Conservation (phyloP, 129 eudicot genomes). For the Centella asiatica region DNA sequence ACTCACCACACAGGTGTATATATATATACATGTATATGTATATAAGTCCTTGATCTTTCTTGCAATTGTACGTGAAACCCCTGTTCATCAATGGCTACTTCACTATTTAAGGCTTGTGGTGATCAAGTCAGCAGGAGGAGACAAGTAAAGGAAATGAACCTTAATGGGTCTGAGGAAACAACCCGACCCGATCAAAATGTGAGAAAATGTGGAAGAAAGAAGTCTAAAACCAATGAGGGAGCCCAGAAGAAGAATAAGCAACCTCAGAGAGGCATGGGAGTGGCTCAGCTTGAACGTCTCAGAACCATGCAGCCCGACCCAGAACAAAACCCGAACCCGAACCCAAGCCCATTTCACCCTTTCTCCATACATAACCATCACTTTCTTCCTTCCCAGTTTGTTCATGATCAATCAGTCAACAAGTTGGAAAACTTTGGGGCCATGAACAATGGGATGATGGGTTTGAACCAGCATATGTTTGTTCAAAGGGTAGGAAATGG, state of each 20-base stretch:
- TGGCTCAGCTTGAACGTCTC: slow-evolving; percentile 49
- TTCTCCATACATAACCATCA: slow-evolving; percentile 5
- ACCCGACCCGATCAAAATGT: too few species aligned
- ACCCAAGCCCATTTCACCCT: slow-evolving; percentile 7
- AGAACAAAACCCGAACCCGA: not conserved
- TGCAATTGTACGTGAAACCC: not conserved
- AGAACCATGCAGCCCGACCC: slow-evolving; percentile 24
- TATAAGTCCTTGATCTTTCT: too few species aligned
- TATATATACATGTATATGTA: too few species aligned
- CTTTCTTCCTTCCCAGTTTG: slow-evolving; percentile 4
- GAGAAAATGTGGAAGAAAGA: slow-evolving; percentile 31
- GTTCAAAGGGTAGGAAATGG: slow-evolving; percentile 18
- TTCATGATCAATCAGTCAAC: not conserved
- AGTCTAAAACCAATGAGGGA: slow-evolving; percentile 21
- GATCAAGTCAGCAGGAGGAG: not conserved
- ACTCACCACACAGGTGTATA: too few species aligned
- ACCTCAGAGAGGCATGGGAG: slow-evolving; percentile 64
- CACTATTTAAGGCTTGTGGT: slow-evolving; percentile 17
- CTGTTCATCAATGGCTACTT: slow-evolving; percentile 21
- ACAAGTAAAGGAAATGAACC: slow-evolving; percentile 19
- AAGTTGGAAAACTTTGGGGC: slow-evolving; percentile 1
- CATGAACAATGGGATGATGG: not conserved
- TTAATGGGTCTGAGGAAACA: slow-evolving; percentile 18
- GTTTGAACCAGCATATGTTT: slow-evolving; percentile 19
- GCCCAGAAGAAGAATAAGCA: slow-evolving; percentile 29